Evolutionary conservation across 1,284 basidiomycete genomes (phyloP), one percentile per base, ranked within the genome.

Genomic region (Cryptococcus sp.): DNA sequence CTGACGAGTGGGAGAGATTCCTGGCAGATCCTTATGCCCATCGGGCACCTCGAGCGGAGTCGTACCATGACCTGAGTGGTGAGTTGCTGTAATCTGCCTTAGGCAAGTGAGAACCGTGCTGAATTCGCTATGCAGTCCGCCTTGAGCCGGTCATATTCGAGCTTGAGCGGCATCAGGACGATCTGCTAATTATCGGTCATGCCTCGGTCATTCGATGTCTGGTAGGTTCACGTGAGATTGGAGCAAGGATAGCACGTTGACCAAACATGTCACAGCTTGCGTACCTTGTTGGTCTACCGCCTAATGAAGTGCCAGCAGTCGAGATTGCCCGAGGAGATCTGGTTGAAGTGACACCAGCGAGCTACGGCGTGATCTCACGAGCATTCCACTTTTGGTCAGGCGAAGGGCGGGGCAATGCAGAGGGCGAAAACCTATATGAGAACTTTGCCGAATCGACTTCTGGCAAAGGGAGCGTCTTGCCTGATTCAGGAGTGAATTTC

Each of bases 201-300:
- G 93, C 93, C 6, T 95, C 91, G n/a, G 96, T 99, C 71, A 94
- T 99, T 70, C 87, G 96, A 25, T 99, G 95, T 79, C 83, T 99
- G 40, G 80, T 83, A 54, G 78, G 80, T 29, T 73, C 74, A 56
- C 56, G 73, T 26, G 34, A 15, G 17, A 23, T 23, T 59, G 66
- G 40, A 52, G 44, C 38, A 48, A 38, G 48, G 13, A 34, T 11
- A 2, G 23, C 20, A 17, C 15, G 15, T n/a, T 15, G 7, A 44
- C 23, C 19, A 47, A 19, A 17, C 49, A 23, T 34, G 19, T 38
- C 43, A 2, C 56, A 73, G 66, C 83, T 93, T 29, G 87, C 91
- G 0, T 93, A 93, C 76, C 86, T 93, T 61, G 93, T 96, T 65
- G 95, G 96, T 3, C 82, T 97, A 3, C 92, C 93, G n/a, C 92